phyloP scores from a whole-genome alignment of 179 eudicot species.

The Silene noctiflora region DNA sequence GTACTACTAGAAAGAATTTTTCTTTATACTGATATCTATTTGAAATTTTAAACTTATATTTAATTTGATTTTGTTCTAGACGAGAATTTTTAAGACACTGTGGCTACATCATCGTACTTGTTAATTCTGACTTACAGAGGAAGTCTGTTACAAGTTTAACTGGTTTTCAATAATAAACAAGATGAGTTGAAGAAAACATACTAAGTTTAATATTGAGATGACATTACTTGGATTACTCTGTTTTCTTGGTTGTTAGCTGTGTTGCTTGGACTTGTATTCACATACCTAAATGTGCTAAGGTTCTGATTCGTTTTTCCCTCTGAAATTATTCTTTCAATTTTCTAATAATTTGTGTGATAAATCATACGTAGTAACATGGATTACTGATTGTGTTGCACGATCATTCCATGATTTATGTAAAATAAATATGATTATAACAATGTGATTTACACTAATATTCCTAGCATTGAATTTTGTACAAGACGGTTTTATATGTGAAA shows the following conservation, averaged over 20 bases:
- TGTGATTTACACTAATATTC: too few relatives aligned
- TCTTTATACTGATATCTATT: too few relatives aligned
- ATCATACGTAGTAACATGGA: conserved; percentile 12
- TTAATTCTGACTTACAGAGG: too few relatives aligned
- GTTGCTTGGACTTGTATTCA: conserved; percentile 7
- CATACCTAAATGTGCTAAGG: conserved; percentile 12
- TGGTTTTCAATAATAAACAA: neutral
- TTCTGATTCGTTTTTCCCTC: neutral
- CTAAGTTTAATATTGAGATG: neutral
- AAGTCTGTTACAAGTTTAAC: neutral
- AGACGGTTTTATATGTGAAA: neutral
- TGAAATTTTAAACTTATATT: too few relatives aligned
- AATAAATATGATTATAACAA: too few relatives aligned
- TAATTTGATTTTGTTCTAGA: too few relatives aligned
- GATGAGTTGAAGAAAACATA: conserved; percentile 10
- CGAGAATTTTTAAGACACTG: too few relatives aligned
- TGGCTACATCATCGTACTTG: too few relatives aligned
- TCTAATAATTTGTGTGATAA: neutral
- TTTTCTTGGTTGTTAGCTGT: conserved; percentile 15
- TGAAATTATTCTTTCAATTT: neutral
- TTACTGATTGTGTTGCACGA: neutral
- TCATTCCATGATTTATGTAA: neutral
- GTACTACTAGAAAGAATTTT: neutral
- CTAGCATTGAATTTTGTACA: neutral
- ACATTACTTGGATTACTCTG: neutral